Evolutionary conservation across 2,329 filamentous ascomycete species (phyloP), one percentile per base, ranked within the genome.

Genomic region (Ophiosphaerella herpotricha): DNA sequence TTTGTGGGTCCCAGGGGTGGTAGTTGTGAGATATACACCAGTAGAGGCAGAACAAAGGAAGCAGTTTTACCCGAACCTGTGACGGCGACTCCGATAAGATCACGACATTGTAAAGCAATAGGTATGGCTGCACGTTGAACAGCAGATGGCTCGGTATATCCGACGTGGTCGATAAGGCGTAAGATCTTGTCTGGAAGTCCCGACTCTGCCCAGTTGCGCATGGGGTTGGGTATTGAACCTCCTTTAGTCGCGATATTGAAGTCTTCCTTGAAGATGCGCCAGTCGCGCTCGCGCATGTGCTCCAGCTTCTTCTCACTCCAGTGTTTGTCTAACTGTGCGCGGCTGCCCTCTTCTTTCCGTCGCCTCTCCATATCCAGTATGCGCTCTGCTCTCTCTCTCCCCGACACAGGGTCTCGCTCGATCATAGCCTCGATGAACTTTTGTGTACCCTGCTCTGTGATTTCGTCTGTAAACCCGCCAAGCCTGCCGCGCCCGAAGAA

Each of bases 181-280:
- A 97, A 81, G 43, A 99, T 75, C 1, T 85, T 82, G 52, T 83
- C 81, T 3, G 94, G 92, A 34, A 99, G 80, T 5, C 81, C 82
- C 3, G 92, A 96, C 74, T 99, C 94, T 39, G 83, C 71, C 94
- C 94, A 99, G 61, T 82, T 91, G 42, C 94, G 91, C 92, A 99
- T 97, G 0, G 94, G 94, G 65, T 97, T 93, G 1, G 94, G 94
- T 48, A 97, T 91, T 23, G 83, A 82, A 37, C 93, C 93, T 50
- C 94, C 94, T 74, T 96, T 97, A 7, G 91, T 97, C 35, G 88
- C 82, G 70, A 99, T 99, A 63, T 94, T 95, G 77, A 96, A 97
- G 74, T 99, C 92, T 74, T 97, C 94, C 76, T 97, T 99, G 85
- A 99, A 97, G 64, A 99, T 97, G 70, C 94, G 90, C 94, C 94